phyloP scores from a whole-genome alignment of 768 basidiomycete genomes.

The Glaciozyma martinii region DNA sequence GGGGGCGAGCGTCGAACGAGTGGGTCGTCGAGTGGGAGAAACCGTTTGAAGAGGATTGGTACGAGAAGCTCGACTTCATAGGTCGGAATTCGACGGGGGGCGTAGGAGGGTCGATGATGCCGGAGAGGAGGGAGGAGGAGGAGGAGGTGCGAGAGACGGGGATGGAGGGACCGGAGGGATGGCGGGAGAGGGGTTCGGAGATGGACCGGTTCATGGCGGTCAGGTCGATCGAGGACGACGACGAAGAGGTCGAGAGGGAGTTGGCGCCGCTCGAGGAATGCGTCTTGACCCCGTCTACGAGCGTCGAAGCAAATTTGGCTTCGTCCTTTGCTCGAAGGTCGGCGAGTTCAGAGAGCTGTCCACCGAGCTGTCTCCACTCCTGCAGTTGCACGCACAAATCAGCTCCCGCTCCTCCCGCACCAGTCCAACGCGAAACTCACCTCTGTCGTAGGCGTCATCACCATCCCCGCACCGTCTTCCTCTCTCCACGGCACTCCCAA shows the following conservation, averaged over 20 bases:
- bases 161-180: not conserved
- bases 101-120: not conserved
- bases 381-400: not conserved
- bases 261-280: not conserved
- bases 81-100: not conserved
- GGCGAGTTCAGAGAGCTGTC: slow-evolving; percentile 15
- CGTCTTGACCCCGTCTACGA: not conserved
- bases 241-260: slow-evolving; percentile 1
- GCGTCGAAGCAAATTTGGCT: not conserved
- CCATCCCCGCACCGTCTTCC: slow-evolving; percentile 17
- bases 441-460: slow-evolving; percentile 33
- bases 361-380: slow-evolving; percentile 33
- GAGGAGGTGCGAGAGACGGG: not conserved
- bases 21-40: slow-evolving; percentile 4
- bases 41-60: slow-evolving; percentile 7
- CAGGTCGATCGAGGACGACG: not conserved
- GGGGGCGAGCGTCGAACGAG: not conserved
- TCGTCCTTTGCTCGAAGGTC: slow-evolving; percentile 13
- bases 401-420: not conserved
- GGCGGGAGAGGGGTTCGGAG: not conserved
- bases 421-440: not conserved
- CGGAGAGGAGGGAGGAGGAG: not conserved
- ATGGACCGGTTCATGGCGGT: not conserved
- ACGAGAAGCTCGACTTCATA: slow-evolving; percentile 18
- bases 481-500: not conserved